Evolutionary conservation across 495 filamentous ascomycete genomes (phyloP).

Genomic region (Staphylotrichum tortipilum): DNA sequence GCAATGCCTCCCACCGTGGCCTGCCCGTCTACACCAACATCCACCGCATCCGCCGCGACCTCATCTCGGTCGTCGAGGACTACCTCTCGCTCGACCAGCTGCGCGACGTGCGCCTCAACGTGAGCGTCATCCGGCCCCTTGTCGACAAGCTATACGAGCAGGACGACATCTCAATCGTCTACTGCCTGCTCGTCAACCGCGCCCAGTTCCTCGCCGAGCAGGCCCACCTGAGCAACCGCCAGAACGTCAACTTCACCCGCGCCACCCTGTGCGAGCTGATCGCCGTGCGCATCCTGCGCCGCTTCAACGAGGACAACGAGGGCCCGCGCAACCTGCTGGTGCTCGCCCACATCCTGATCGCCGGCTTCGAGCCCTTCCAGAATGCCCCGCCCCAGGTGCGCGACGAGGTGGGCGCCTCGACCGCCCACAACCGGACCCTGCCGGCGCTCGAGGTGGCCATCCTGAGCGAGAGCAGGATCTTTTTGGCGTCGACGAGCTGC

Average conservation of each 20-base stretch:
- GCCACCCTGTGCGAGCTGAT: conserved; percentile 62
- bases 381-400: conserved; percentile 53
- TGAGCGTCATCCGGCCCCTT: conserved; percentile 58
- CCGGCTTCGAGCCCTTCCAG: conserved; percentile 65
- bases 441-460: conserved; percentile 65
- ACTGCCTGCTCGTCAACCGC: conserved; percentile 65
- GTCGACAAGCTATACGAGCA: conserved; percentile 62
- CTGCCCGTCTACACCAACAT: conserved; percentile 48
- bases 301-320: conserved; percentile 58
- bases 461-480: conserved; percentile 56
- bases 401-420: conserved; percentile 37
- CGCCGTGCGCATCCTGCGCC: conserved; percentile 55
- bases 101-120: conserved; percentile 58
- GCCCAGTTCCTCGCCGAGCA: conserved; percentile 62
- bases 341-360: conserved; percentile 61
- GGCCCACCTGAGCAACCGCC: conserved; percentile 53
- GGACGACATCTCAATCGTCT: conserved; percentile 59
- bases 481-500: conserved; percentile 59
- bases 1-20: conserved; percentile 30
- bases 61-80: conserved; percentile 43
- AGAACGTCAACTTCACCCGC: conserved; percentile 59
- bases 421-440: conserved; percentile 49
- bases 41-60: conserved; percentile 44
- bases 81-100: conserved; percentile 56
- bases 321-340: conserved; percentile 52